Evolutionary conservation across 2,329 filamentous ascomycete genomes (phyloP), one percentile per base, ranked within the genome.

Genomic region (Fusarium piperis): DNA sequence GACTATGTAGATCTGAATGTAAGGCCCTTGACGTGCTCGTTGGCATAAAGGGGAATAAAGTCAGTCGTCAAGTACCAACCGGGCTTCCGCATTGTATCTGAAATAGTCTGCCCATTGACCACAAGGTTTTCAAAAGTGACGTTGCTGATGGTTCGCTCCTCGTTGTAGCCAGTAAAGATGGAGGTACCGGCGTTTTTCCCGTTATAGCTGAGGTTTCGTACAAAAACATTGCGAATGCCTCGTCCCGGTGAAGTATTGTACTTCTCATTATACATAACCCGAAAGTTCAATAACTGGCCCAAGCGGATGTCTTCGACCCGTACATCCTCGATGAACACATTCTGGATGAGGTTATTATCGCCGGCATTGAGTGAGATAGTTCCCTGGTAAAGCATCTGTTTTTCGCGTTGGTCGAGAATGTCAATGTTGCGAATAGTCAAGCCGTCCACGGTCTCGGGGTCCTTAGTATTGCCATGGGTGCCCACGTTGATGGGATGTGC

Each of bases 341-440:
- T 71, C 44, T 78, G 56, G 10, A 80, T 73, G 2, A 78, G 56
- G 51, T 82, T 82, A 26, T 67, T 76, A 44, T 82, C 80, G 0
- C 74, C 81, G 0, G 77, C 71, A 33, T 79, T 81, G 56, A 82
- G 73, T 3, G 80, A 71, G 38, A 82, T 79, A 52, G 74, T 77
- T 3, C 81, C 80, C 63, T 82, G 79, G 55, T 82, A 82, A 68
- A 73, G 75, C 32, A 78, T 53, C 68, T 82, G 80, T 3, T 68
- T 71, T 70, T 82, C 81, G 8, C 73, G 64, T 33, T 82, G 81
- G 41, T 82, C 81, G 2, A 82, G 67, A 52, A 82, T 78, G 65
- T 82, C 80, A 36, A 81, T 75, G 13, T 81, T 79, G n/a, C 68
- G 70, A 59, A 82, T 75, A 1, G 48, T 64, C 6, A 82, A 67